Base-by-base conservation (phyloP, 192 early-diverging fungal genomes). In the Backusella parvicylindrica region DNA sequence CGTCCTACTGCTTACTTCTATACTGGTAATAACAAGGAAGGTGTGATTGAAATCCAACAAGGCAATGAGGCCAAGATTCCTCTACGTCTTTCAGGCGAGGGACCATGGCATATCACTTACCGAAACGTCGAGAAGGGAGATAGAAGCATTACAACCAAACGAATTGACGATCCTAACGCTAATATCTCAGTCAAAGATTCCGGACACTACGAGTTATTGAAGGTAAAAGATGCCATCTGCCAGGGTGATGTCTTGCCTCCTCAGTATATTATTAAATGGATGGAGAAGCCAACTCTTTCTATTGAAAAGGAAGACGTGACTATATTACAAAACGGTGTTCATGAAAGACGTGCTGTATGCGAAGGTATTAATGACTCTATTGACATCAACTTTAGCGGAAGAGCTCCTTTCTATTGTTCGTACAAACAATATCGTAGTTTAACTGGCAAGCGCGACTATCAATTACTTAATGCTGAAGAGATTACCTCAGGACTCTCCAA, bases 61-160 rank as follows among this genome's bases (percentile, higher is more conserved):
- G 82, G 82, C n/a, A 26, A 30, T n/a, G n/a, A n/a, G 21, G 74
- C 78, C 30, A 64, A 70, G 5, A 41, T 86, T 41, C 84, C 84
- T 31, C 47, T 86, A 13, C 82, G 83, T 43, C 71, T 86, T 23
- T 80, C 84, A 26, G 84, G 84, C 6, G 75, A 86, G 71, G 69
- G 73, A 30, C 82, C 82, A 23, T 86, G 84, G 84, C 30, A 70
- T 16, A 21, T 86, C 13, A 47, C 75, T 8, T 86, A 82, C 47
- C 75, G 76, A 31, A 73, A 82, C 63, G 43, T 73, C 4, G 70
- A 77, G 9, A 23, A 31, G 23, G 50, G 49, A 8, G 33, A 41
- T 5, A 15, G 4, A 0, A 35, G 40, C 12, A 68, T 2, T 12
- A 3, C 9, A 36, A 71, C 38, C 18, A 50, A 71, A 23, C 64